These are phyloP conservation scores for Hypomontagnella submonticulosa DNA, from an alignment of 495 filamentous ascomycete species.

Conservation along the genomic window DNA sequence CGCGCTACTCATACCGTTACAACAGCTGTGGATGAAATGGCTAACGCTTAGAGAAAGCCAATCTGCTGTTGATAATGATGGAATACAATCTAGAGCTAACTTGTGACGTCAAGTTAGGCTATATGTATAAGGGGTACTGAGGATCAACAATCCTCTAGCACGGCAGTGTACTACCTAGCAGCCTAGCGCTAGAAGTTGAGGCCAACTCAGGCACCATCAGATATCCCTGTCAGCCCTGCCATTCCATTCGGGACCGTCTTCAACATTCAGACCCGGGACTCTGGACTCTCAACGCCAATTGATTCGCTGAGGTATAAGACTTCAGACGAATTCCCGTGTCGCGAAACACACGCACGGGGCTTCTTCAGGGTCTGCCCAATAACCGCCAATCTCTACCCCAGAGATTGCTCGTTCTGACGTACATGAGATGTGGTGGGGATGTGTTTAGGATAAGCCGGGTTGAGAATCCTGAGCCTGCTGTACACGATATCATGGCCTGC, in stretches of 20 bases:
- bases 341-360: slow-evolving; percentile 8
- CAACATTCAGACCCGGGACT: slow-evolving; percentile 13
- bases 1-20: too few species aligned
- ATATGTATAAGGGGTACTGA: too few species aligned
- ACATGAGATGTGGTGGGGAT: slow-evolving; percentile 2
- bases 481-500: too few species aligned
- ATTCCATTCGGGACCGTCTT: slow-evolving; percentile 10
- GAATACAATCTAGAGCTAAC: too few species aligned
- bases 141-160: too few species aligned
- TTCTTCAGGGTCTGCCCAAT: slow-evolving; percentile 13
- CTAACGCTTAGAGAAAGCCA: too few species aligned
- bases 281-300: background rate
- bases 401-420: slow-evolving; percentile 6
- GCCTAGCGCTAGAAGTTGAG: background rate
- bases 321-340: slow-evolving; percentile 1
- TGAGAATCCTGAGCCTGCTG: slow-evolving; percentile 10
- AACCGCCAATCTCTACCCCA: slow-evolving; percentile 1
- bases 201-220: background rate
- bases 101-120: too few species aligned
- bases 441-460: slow-evolving; percentile 15
- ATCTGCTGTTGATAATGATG: too few species aligned
- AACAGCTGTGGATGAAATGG: too few species aligned
- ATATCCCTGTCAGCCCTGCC: background rate
- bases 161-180: too few species aligned
- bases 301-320: slow-evolving; percentile 3